Evolutionary conservation across 2,329 filamentous ascomycete genomes (phyloP), one percentile per base, ranked within the genome.

Genomic region (Hysterium pulicare): DNA sequence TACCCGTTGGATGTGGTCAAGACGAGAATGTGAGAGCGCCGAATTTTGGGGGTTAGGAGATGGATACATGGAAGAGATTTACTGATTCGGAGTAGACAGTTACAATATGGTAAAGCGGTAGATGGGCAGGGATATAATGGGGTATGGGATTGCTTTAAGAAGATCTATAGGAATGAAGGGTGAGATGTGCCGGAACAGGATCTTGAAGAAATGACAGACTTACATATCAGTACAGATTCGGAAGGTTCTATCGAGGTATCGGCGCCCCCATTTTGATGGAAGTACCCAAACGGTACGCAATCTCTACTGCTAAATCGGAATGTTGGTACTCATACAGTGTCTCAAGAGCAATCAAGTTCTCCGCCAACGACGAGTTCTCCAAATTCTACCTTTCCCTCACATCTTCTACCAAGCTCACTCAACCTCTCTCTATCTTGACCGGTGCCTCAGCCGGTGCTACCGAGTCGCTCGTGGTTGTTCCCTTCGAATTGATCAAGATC

Each of bases 1-100:
- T 98, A 98, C 76, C 93, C 93, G 57, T 78, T 98, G 69, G 93
- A 98, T 69, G 93, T 98, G 45, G 89, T 97, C 70, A 97, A 97
- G 81, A 97, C 93, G 53, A 80, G 91, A 84, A 86, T 95, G 87
- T 93, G 80, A 79, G 84, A 48, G 6, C 37, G 38, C 33, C 41
- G 33, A 34, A 24, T 39, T n/a, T 22, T 32, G 42, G 10, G 24
- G 20, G 62, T 65, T 47, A 49, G 52, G 50, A 50, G 47, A 48
- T 60, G 95, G 87, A 68, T 90, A 96, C 72, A 78, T 96, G 44
- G 90, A 96, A 74, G 86, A 86, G 41, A 84, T 84, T 59, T 78
- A 75, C 54, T 81, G 76, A 33, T 73, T 76, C 19, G 88, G 89
- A 46, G 84, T 84, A 53, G 93, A 97, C 60, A 76, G 79, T 57